These are phyloP conservation scores for Papilionanthe hybrid DNA, from an alignment of 116 monocot genomes.

Conservation along the genomic window DNA sequence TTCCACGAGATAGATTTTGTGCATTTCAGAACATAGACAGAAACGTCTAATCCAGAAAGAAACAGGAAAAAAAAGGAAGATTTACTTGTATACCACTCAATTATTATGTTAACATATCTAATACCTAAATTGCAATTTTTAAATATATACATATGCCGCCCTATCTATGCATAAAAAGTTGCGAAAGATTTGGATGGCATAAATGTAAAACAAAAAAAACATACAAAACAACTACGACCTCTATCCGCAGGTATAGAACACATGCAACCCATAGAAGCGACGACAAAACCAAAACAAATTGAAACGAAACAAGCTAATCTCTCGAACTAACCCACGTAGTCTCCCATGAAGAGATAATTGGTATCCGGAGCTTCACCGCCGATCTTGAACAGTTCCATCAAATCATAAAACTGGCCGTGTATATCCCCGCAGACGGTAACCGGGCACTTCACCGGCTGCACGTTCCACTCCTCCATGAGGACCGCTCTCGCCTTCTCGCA, in stretches of 20 bases:
- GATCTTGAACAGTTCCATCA: slow-evolving; percentile 27
- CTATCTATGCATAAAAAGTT: too few relatives aligned
- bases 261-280: background rate
- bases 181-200: too few relatives aligned
- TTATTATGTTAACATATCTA: too few relatives aligned
- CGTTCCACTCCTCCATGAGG: slow-evolving; percentile 31
- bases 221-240: background rate
- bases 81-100: too few relatives aligned
- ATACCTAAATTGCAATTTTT: too few relatives aligned
- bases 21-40: background rate
- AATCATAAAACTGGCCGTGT: slow-evolving; percentile 32
- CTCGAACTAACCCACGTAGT: slow-evolving; percentile 12
- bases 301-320: background rate
- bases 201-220: too few relatives aligned
- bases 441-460: slow-evolving; percentile 29
- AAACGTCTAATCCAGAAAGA: background rate
- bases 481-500: slow-evolving; percentile 18
- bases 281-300: background rate
- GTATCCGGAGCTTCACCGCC: slow-evolving; percentile 20
- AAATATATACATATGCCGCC: too few relatives aligned
- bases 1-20: background rate
- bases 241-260: background rate
- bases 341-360: slow-evolving; percentile 20
- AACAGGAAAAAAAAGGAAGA: background rate
- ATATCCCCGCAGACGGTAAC: slow-evolving; percentile 33